Evolutionary conservation across 257 asterid species (phyloP), one percentile per base, ranked within the genome.

Genomic region (Ajuga chamaepitys): DNA sequence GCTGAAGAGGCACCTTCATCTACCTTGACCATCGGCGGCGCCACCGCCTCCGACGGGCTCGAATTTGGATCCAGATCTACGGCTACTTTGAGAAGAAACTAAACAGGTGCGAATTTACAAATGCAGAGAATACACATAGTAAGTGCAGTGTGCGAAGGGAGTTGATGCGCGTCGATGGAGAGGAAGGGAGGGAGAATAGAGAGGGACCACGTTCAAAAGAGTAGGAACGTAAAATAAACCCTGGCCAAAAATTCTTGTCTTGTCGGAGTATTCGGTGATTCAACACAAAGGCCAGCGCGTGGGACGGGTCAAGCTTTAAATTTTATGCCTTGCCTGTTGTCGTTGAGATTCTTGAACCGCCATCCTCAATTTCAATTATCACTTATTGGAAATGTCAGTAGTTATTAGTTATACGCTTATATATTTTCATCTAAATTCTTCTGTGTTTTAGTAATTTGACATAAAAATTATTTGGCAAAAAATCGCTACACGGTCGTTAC

Each of bases 1-100:
- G 80, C 68, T 10, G 82, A 71, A 54, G 80, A 70, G 68, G 41
- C 70, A 9, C 66, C 67, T 55, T 68, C 74, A 17, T 74, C 85
- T 34, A 60, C 34, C 74, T 72, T 78, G 50, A 22, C 62, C 89
- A 82, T 77, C 78, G 75, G 67, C 70, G 75, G 72, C 68, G 58
- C 70, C 62, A 24, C 74, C 73, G 75, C 63, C 73, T 67, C 78
- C 79, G 75, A 77, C 59, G 62, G 41, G 52, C 60, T 62, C 54
- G 67, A 75, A 38, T 25, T 56, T 44, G 22, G 72, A 75, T 79
- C 78, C 86, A 80, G 95, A 86, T 86, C 88, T 81, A 66, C 40
- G 64, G 77, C 64, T 44, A 41, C 61, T 62, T 70, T 68, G 21
- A 28, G 58, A 62, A 70, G 25, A 40, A 41, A 67, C 20, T 58